Evolutionary conservation across 192 early-diverging fungal genomes (phyloP), one percentile per base, ranked within the genome.

Genomic region (Chytriomyces sp.): DNA sequence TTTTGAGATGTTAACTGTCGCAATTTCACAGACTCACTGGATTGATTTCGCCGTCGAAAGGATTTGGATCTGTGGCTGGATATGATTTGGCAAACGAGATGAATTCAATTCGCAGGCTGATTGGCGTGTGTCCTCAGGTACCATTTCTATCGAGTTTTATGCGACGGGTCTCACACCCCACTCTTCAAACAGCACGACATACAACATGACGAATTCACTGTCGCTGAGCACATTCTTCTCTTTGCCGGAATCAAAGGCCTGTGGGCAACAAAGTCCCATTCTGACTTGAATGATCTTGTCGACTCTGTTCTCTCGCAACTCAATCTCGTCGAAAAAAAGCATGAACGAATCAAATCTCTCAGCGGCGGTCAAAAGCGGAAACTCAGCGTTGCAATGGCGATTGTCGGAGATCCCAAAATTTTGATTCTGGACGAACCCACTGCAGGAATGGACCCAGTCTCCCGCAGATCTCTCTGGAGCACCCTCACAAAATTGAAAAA

Each of bases 91-190:
- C 59, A 18, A 84, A 49, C 6, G 48, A 86, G 70, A 88, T 89
- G 85, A 78, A 78, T 20, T 59, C 77, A 44, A 90, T 92, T 69
- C 89, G 89, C 10, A 80, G 83, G 6, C 82, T 82, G 53, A 92
- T 92, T 45, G 92, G 92, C 23, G 84, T 93, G 26, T 93, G 92
- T 71, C 92, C 92, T 23, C 91, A 92, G 82, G 68, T 35, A 35
- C 0, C 35, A 0, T 81, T n/a, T 47, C n/a, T 20, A 26, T 79
- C 26, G n/a, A 18, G 18, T n/a, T 68, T 43, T 64, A 60, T 64
- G 0, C 24, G 23, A 60, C 13, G 53, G 53, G 20, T 57, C 20
- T 57, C 53, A 1, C 13, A 13, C 3, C 53, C 20, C 11, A 47
- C 50, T 61, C 35, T 45, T 44, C n/a, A 74, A 48, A 6, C 62